Evolutionary conservation across 148 eudicot species (phyloP), one percentile per base, ranked within the genome.

Genomic region (Spergularia bocconei): DNA sequence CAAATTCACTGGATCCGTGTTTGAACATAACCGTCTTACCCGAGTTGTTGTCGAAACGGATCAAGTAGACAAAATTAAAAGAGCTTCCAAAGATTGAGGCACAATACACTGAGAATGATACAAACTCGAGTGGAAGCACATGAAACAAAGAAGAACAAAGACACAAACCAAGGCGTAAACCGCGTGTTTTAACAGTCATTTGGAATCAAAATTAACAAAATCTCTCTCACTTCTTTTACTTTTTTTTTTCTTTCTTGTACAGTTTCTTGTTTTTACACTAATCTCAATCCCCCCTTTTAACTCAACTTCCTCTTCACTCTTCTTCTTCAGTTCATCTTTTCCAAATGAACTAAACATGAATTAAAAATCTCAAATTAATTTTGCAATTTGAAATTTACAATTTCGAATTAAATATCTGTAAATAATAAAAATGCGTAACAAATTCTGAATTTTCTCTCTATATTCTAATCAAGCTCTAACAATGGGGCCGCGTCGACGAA

Each of bases 401-500:
- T 23, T 23, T 23, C 25, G 44, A 69, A 15, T 69, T 29, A 23
- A 15, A 68, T 68, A 21, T 20, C 51, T 69, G 72, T 52, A 52
- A 7, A 69, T 69, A 69, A 53, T 29, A 29, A 29, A 68, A 20
- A 68, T 50, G 71, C 38, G 8, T 17, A 21, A 11, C 51, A 50
- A 48, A 11, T 23, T 6, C 57, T 68, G 16, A 57, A 2, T 13
- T 62, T 23, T 41, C 29, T 13, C 17, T 13, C 33, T 2, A 4
- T 41, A 7, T 54, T 54, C n/a, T 36, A 11, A 7, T 14, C 41
- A n/a, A 19, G 17, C 23, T 2, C 56, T 38, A 25, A 60, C 62
- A 25, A 79, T 79, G 82, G 58, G 3, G 29, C 67, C 51, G 53
- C 78, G 78, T 47, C 75, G 70, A 62, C 55, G 75, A 70, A 63